Evolutionary conservation across 2,329 filamentous ascomycete genomes (phyloP).

Genomic region (Tolypocladium tropicale): DNA sequence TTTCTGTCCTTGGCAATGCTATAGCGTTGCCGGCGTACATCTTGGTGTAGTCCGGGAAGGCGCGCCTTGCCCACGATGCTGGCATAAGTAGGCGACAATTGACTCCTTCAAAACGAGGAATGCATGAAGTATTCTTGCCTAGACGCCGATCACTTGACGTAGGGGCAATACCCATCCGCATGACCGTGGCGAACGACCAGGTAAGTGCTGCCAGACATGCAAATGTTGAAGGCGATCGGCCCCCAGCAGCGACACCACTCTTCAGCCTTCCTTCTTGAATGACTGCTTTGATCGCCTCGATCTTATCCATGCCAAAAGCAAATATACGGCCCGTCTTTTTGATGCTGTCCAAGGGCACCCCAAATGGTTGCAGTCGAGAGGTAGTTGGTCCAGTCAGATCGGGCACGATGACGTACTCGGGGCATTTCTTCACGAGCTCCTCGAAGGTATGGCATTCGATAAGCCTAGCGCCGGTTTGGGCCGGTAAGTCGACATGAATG

Average conservation of each 20-base stretch:
- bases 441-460: conserved; percentile 11
- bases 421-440: conserved; percentile 18
- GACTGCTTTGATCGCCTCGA: conserved; percentile 19
- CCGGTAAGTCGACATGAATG: conserved; percentile 4
- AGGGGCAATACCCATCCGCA: conserved; percentile 12
- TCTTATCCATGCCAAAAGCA: conserved; percentile 22
- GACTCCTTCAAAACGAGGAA: neutral
- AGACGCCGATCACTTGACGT: conserved; percentile 1
- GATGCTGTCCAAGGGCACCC: conserved; percentile 15
- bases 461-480: conserved; percentile 12
- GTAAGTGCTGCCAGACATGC: conserved; percentile 27
- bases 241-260: neutral
- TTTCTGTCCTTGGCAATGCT: conserved; percentile 23
- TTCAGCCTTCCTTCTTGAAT: conserved; percentile 5
- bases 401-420: conserved; percentile 25
- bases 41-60: conserved; percentile 17
- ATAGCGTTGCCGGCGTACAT: conserved; percentile 32
- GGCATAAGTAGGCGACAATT: conserved; percentile 25
- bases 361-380: conserved; percentile 12
- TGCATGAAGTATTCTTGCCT: neutral
- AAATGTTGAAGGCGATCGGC: conserved; percentile 21
- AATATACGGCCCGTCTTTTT: conserved; percentile 31
- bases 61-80: conserved; percentile 29
- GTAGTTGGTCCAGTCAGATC: conserved; percentile 23
- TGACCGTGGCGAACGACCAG: conserved; percentile 28